Evolutionary conservation across 148 eudicot species (phyloP).

Genomic region (Dysphania ambrosioides): DNA sequence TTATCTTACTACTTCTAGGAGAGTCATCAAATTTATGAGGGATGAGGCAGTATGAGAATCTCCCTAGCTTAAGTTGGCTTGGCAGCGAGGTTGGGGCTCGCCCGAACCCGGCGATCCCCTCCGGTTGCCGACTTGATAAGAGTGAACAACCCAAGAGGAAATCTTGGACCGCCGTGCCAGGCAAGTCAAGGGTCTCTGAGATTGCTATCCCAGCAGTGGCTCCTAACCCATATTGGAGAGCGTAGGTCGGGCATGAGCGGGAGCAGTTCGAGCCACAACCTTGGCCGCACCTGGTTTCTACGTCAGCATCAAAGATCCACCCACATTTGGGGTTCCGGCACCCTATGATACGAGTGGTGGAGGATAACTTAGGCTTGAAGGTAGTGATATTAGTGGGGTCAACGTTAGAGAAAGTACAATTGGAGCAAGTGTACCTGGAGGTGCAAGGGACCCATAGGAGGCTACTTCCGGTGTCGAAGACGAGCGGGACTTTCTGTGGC

Average conservation of each 20-base stretch:
- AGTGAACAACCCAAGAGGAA: slow-evolving; percentile 67
- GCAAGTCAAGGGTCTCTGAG: slow-evolving; percentile 45
- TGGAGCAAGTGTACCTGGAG: slow-evolving; percentile 34
- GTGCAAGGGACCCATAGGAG: slow-evolving; percentile 78
- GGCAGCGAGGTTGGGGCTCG: slow-evolving; percentile 62
- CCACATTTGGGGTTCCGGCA: slow-evolving; percentile 56
- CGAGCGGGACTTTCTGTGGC: slow-evolving; percentile 45
- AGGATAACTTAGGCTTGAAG: slow-evolving; percentile 46
- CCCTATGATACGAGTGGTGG: slow-evolving; percentile 43
- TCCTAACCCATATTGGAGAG: slow-evolving; percentile 56
- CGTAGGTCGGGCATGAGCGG: slow-evolving; percentile 48
- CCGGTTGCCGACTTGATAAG: slow-evolving; percentile 44
- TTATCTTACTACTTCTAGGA: slow-evolving; percentile 40
- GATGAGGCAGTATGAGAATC: slow-evolving; percentile 63
- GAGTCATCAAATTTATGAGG: slow-evolving; percentile 60
- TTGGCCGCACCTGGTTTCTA: slow-evolving; percentile 32
- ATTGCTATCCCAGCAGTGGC: slow-evolving; percentile 49
- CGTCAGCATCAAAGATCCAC: slow-evolving; percentile 36
- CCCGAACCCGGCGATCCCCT: slow-evolving; percentile 78
- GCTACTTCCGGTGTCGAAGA: slow-evolving; percentile 79
- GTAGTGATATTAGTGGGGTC: slow-evolving; percentile 31
- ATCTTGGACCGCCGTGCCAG: slow-evolving; percentile 17
- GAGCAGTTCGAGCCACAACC: slow-evolving; percentile 34
- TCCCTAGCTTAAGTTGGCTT: slow-evolving; percentile 52
- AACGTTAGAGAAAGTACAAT: slow-evolving; percentile 37